Conservation (phyloP, 805 yeast species). For the Komagataella pastoris region DNA sequence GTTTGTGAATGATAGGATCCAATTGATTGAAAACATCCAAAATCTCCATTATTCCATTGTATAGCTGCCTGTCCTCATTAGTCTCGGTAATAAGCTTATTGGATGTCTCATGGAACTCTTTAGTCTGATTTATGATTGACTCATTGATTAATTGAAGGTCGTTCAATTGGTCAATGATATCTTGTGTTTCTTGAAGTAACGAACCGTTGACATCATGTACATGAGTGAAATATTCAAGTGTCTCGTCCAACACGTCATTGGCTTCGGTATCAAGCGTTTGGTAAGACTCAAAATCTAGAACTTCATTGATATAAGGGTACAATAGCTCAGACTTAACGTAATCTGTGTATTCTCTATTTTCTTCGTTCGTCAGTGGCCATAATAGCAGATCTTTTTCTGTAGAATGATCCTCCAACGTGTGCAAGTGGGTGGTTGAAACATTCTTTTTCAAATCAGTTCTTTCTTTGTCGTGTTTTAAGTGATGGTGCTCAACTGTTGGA, state of each 20-base stretch:
- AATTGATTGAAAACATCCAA: constrained; percentile 55
- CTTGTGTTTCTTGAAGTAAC: constrained; percentile 32
- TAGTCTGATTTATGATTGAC: constrained; percentile 47
- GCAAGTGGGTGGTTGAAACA: not conserved
- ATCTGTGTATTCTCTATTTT: not conserved
- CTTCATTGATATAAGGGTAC: not conserved
- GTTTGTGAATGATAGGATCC: constrained; percentile 52
- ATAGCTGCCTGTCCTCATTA: constrained; percentile 23
- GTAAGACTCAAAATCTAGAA: not conserved
- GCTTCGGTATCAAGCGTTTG: not conserved
- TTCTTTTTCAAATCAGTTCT: not conserved
- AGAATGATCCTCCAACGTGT: not conserved
- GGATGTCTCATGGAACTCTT: constrained; percentile 47
- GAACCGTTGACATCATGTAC: not conserved
- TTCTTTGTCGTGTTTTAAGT: not conserved
- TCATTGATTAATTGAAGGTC: constrained; percentile 37
- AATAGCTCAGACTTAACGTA: not conserved
- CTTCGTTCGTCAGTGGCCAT: not conserved
- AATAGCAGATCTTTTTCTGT: not conserved
- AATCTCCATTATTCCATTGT: constrained; percentile 29
- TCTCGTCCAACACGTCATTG: not conserved
- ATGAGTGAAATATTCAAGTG: not conserved
- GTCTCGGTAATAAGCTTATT: constrained; percentile 34
- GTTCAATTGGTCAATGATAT: constrained; percentile 30
- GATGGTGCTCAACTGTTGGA: not conserved